Percentiles rank a stretch among this genome's conserved stretches.
Evolutionary conservation across 2,329 filamentous ascomycete genomes (phyloP).

Genomic region (Fusarium sacchari): DNA sequence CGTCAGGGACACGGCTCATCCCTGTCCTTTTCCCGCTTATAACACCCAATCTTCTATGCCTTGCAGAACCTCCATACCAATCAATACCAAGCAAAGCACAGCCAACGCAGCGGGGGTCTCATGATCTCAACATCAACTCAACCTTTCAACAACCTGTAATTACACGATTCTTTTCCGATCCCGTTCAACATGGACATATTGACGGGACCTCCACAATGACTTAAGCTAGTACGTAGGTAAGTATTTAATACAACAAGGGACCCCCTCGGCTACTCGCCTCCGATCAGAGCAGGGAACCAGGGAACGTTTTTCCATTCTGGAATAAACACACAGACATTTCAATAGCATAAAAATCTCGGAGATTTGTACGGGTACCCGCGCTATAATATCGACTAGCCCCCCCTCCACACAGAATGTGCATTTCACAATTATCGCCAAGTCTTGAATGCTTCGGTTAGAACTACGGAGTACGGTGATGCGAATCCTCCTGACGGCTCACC

Average conservation of each 20-base stretch:
- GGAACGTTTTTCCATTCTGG: neutral
- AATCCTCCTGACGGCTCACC: conserved; percentile 18
- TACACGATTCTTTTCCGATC: no score
- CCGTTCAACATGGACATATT: conserved; percentile 1
- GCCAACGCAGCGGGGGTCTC: conserved; percentile 11
- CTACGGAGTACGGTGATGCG: neutral
- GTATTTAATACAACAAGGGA: no score
- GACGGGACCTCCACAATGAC: neutral
- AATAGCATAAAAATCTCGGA: conserved; percentile 25
- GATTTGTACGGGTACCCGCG: conserved; percentile 20
- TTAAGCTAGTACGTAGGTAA: no score
- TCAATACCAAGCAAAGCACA: conserved; percentile 8
- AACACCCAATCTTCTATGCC: conserved; percentile 18
- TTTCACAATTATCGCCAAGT: conserved; percentile 7
- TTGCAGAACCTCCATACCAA: conserved; percentile 1
- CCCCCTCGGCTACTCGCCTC: conserved; percentile 7
- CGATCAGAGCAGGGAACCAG: conserved; percentile 32
- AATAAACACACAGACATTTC: neutral
- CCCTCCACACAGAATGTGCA: neutral
- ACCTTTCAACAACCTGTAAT: neutral
- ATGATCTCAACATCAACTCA: conserved; percentile 2
- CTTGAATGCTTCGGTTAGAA: neutral
- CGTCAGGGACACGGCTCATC: conserved; percentile 15
- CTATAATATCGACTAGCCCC: neutral
- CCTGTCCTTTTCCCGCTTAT: conserved; percentile 1